Conservation (phyloP, 2,329 filamentous ascomycete genomes). For the Didymella lethalis region DNA sequence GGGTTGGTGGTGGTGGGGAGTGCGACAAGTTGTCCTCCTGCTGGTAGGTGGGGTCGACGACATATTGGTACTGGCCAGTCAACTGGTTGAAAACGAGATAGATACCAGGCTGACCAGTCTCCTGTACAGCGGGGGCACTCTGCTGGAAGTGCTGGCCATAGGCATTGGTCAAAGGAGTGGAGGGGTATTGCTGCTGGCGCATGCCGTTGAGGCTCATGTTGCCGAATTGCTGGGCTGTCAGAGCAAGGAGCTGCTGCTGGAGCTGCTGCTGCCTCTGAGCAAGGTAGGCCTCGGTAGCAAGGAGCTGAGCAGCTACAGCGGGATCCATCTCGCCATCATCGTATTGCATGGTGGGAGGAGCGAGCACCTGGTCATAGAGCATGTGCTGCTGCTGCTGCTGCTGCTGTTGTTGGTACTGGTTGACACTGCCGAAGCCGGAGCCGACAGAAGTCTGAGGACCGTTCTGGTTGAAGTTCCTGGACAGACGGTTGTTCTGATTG, state of each 20-base stretch:
- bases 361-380: conserved; percentile 85
- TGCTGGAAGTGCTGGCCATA: conserved; percentile 72
- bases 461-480: conserved; percentile 53
- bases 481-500: conserved; percentile 54
- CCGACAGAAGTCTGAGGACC: conserved; percentile 68
- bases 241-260: conserved; percentile 87
- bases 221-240: conserved; percentile 65
- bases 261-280: conserved; percentile 94
- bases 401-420: conserved; percentile 52
- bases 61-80: conserved; percentile 84
- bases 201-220: conserved; percentile 70
- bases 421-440: conserved; percentile 59
- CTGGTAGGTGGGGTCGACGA: conserved; percentile 71
- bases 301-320: conserved; percentile 82
- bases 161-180: conserved; percentile 63
- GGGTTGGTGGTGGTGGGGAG: conserved; percentile 59
- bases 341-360: conserved; percentile 81
- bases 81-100: conserved; percentile 85
- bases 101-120: conserved; percentile 75
- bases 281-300: conserved; percentile 90
- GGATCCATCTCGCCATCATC: conserved; percentile 80
- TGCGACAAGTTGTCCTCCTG: conserved; percentile 56
- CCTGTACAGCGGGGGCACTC: conserved; percentile 70
- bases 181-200: conserved; percentile 59
- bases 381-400: conserved; percentile 50